Conservation (phyloP, 1,139 yeast species). For the Groenewaldozyma sp. region DNA sequence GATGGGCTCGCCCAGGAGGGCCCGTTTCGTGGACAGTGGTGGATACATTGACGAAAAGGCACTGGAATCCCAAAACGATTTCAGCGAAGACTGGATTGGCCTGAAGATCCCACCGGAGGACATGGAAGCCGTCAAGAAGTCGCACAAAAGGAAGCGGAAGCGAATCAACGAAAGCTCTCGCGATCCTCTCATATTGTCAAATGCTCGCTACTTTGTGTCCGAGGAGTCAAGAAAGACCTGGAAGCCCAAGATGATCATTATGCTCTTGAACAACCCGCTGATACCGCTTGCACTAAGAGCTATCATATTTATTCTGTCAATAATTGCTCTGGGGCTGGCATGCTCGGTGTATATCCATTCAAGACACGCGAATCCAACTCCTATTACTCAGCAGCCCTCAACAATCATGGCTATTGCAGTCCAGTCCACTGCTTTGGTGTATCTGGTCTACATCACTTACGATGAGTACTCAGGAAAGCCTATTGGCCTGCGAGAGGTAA, state of each 20-base stretch:
- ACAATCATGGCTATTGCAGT: conserved; percentile 89
- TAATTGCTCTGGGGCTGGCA: conserved; percentile 24
- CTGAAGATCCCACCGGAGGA: background rate
- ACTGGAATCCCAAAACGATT: conserved; percentile 16
- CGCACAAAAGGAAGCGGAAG: conserved; percentile 2
- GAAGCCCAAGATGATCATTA: conserved; percentile 49
- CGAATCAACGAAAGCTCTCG: conserved; percentile 3
- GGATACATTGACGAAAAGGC: conserved; percentile 17
- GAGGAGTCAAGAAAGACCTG: conserved; percentile 40
- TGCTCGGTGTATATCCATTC: conserved; percentile 21
- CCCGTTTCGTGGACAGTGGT: conserved; percentile 8
- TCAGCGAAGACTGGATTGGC: conserved; percentile 17
- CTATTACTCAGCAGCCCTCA: conserved; percentile 72
- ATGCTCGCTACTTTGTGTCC: conserved; percentile 21
- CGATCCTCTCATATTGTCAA: conserved; percentile 15
- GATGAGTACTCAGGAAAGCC: conserved; percentile 94
- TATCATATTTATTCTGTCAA: conserved; percentile 43
- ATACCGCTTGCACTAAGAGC: conserved; percentile 71
- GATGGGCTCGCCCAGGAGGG: conserved; percentile 13
- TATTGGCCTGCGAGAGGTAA: conserved; percentile 74
- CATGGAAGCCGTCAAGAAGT: background rate
- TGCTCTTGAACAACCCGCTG: conserved; percentile 66
- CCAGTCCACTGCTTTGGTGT: conserved; percentile 67
- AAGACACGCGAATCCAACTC: conserved; percentile 31
- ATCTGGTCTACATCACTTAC: conserved; percentile 70